Base-by-base conservation (phyloP, 257 asterid species). In the Rauvolfia tetraphylla region DNA sequence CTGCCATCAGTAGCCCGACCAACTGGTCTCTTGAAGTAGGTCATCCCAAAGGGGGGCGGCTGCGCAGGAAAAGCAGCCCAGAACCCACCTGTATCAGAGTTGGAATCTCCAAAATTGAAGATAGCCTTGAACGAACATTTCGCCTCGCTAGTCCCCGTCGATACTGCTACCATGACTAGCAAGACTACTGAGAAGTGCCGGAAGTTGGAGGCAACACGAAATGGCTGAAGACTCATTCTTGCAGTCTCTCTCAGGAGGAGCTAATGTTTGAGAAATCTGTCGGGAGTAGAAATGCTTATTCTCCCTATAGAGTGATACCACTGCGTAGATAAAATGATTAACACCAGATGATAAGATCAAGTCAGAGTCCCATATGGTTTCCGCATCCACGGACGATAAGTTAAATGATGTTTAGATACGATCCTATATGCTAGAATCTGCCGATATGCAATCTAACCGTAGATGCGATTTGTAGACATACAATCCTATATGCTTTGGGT, bases 61-160 rank as follows among this genome's bases (percentile, higher is more conserved):
- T 84, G 84, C 2, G 93, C 75, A 22, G 96, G 96, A 68, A 92
- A 91, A 76, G 96, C 97, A 36, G 93, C 86, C 81, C 83, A 88
- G 33, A 91, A 91, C 7, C 97, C 96, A 39, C 97, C 97, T 0
- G 93, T 88, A 68, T 91, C 96, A 0, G 97, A 71, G 46, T 91
- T 91, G 3, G 97, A 91, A 85, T 91, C 93, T 23, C 97, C 97
- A n/a, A 91, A 91, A 75, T 88, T 88, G 87, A 91, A 91, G 36
- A 91, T 88, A 12, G 89, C 96, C 84, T 86, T 62, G 73, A 86
- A 87, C 39, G 58, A 82, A 78, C 97, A 90, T 74, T 86, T 79
- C 7, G 85, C 85, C 23, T 86, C 81, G 34, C 11, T 71, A 27
- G 5, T 68, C 13, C 54, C 54, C 51, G 77, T 82, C 57, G 73